Percentiles rank a stretch among this genome's conserved stretches.
These are phyloP conservation scores for Dillenia turbinata DNA, from an alignment of 164 flowering plant genomes.

Conservation along the genomic window DNA sequence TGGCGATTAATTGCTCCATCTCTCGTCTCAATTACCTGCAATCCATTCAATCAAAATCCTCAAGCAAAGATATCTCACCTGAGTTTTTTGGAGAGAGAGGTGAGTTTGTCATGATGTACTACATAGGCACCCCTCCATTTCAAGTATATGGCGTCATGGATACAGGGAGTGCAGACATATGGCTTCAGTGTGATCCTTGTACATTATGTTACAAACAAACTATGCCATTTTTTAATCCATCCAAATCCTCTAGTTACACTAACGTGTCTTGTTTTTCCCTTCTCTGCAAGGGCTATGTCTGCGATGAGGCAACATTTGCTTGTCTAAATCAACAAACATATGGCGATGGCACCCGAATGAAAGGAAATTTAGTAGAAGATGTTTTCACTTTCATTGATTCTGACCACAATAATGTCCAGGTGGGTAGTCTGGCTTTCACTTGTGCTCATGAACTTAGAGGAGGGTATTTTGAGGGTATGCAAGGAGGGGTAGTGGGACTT, in stretches of 20 bases:
- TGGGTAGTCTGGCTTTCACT: background rate
- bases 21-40: slow-evolving; percentile 3
- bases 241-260: no score
- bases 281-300: background rate
- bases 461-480: background rate
- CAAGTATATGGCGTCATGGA: slow-evolving; percentile 1
- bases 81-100: background rate
- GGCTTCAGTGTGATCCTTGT: slow-evolving; percentile 2
- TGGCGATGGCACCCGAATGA: background rate
- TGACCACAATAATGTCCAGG: background rate
- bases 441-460: background rate
- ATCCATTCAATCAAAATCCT: background rate
- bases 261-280: no score
- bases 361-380: background rate
- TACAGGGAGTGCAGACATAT: background rate
- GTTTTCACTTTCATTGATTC: background rate
- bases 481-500: background rate
- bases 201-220: background rate
- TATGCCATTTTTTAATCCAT: no score
- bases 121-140: background rate
- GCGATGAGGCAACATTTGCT: background rate
- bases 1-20: background rate
- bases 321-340: background rate
- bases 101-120: slow-evolving; percentile 1
- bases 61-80: background rate